Conservation (phyloP, 2,329 filamentous ascomycete genomes). For the Ophiocordyceps robertsii region DNA sequence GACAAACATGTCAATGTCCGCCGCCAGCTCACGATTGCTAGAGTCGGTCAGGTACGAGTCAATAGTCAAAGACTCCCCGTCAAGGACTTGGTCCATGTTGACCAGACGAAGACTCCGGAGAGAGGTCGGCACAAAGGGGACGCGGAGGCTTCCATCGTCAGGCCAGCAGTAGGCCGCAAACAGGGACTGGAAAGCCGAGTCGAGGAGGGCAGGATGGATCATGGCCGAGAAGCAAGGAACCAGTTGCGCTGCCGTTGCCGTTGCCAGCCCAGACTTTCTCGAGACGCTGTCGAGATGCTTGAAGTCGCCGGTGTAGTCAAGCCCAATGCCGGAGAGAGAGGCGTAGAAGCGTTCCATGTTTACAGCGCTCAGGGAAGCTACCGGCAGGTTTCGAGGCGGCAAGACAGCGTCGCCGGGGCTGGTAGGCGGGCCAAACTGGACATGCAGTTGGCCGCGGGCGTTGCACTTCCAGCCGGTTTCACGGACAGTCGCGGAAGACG, state of each 20-base stretch:
- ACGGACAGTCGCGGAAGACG: background rate
- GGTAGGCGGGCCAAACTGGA: background rate
- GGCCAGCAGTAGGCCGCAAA: conserved; percentile 1
- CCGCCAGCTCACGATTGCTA: background rate
- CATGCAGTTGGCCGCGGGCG: background rate
- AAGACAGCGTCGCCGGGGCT: background rate
- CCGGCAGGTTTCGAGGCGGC: background rate
- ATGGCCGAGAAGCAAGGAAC: background rate
- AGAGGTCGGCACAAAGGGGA: background rate
- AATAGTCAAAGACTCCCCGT: background rate
- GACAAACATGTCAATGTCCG: conserved; percentile 1
- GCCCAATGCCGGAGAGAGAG: background rate
- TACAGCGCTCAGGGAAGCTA: background rate
- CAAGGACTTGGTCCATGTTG: background rate
- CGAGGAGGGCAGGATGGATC: background rate
- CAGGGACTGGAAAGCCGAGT: background rate
- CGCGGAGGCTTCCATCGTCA: background rate
- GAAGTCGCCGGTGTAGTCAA: conserved; percentile 1
- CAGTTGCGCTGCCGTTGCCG: background rate
- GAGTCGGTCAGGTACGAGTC: background rate
- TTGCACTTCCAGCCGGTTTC: background rate
- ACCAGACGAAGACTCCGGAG: background rate
- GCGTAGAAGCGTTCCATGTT: conserved; percentile 1
- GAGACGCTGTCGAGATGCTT: background rate
- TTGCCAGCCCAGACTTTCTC: background rate